Evolutionary conservation across 1,284 basidiomycete species (phyloP), one percentile per base, ranked within the genome.

Genomic region (Apiotrichum laibachii): DNA sequence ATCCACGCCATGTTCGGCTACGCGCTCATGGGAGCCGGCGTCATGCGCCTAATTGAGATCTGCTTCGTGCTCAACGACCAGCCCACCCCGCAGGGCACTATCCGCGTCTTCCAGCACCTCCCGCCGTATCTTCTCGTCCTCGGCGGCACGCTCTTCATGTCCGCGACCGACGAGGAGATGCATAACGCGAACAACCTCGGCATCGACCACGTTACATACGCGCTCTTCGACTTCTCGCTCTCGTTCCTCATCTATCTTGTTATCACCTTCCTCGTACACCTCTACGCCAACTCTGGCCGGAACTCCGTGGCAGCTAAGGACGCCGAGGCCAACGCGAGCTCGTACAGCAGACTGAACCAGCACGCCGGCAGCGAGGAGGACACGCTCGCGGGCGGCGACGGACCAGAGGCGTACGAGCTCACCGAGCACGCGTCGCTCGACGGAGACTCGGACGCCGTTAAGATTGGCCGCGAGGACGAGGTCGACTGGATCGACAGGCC

Each of bases 191-290:
- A 89, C 55, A 65, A 68, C 26, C 80, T 81, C 37, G 87, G 84
- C 51, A 88, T 92, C 84, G 91, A 93, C 72, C 90, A 93, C 71
- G 90, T 93, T 64, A 90, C 90, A 0, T 94, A 94, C 69, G 82
- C 88, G 7, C 50, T 56, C 15, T 51, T 51, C 22, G 75, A 76
- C 61, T 89, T 88, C 77, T 91, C 88, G 66, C 76, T 88, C 51
- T 85, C 88, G 0, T 90, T 92, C 80, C 64, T 89, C 50, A 75
- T 92, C 50, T 92, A 92, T 75, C 82, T 88, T 13, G 83, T 88
- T 66, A 85, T 87, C 47, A 80, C 83, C 39, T 79, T 82, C 59
- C 79, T 88, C 50, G 79, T 87, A 57, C 78, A 84, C 57, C 78
- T 86, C 12, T 87, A 85, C 73, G 69, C 79, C 7, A 85, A 80